Evolutionary conservation across 2,329 filamentous ascomycete species (phyloP).

Genomic region (Davidsoniella australis): DNA sequence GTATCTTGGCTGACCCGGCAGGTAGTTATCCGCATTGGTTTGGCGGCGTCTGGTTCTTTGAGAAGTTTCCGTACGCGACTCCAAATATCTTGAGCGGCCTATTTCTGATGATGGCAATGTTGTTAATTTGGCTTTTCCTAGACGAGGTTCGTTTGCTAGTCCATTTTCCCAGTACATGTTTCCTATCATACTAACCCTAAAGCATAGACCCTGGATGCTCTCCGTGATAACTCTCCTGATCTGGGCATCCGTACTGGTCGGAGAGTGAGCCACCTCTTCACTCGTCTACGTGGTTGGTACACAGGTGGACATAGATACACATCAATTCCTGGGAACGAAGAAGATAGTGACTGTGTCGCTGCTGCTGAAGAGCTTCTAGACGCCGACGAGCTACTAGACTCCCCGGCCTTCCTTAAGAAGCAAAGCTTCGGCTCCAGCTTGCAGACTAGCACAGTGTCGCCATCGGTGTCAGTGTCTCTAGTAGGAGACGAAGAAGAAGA

Average conservation of each 20-base stretch:
- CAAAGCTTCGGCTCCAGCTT: not conserved
- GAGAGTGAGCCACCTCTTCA: not conserved
- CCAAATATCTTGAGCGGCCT: slow-evolving; percentile 36
- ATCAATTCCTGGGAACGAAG: no score
- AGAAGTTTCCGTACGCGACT: slow-evolving; percentile 33
- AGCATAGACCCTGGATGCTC: slow-evolving; percentile 29
- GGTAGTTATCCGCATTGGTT: slow-evolving; percentile 42
- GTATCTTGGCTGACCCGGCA: slow-evolving; percentile 48
- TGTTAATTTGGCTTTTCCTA: slow-evolving; percentile 31
- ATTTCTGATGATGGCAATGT: slow-evolving; percentile 26
- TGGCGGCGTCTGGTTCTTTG: slow-evolving; percentile 28
- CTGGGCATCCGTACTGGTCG: slow-evolving; percentile 25
- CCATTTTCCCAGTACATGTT: not conserved
- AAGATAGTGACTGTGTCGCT: no score
- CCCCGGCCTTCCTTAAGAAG: no score
- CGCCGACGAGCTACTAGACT: no score
- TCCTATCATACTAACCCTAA: not conserved
- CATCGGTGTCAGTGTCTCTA: slow-evolving; percentile 4
- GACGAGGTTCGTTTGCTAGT: slow-evolving; percentile 26
- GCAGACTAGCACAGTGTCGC: not conserved
- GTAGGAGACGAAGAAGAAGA: slow-evolving; percentile 1
- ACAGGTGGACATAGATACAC: no score
- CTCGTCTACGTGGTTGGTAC: no score
- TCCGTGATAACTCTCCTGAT: slow-evolving; percentile 24
- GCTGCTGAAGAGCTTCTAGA: no score